Evolutionary conservation across 129 eudicot genomes (phyloP), one percentile per base, ranked within the genome.

Genomic region (Tagetes erecta): DNA sequence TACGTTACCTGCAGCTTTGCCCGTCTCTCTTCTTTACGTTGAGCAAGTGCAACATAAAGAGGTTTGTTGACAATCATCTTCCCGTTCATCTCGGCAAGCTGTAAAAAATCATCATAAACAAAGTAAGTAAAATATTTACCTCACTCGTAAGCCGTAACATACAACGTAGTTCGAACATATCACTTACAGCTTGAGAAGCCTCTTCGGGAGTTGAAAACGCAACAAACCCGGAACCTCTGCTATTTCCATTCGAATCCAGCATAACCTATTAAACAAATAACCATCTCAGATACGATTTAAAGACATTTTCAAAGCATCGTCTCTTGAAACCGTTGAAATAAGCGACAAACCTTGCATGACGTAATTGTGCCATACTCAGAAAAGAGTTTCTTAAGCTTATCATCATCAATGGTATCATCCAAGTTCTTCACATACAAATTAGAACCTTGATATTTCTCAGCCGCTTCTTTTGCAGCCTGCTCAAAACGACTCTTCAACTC

Each of bases 221-320:
- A 73, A 87, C 92, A 75, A 87, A 87, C 27, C 92, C 92, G 35
- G 92, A 87, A 36, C 92, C 92, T 77, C 87, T 78, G 87, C 89
- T 87, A 20, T 79, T 75, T 66, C 92, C 92, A 84, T 74, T 84
- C 1, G 89, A 87, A 68, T 87, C 93, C 4, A 85, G 86, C 93
- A 87, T 84, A 50, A 87, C 89, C 93, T 87, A 65, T 59, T 53
- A 66, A 9, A n/a, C 7, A 6, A 67, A 55, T 20, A 55, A 55
- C 30, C 6, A 50, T 51, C 57, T 12, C 57, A 51, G n/a, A 30
- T 51, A 12, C 13, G 57, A 51, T 51, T 30, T 4, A 51, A 51
- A 51, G 31, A 51, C 5, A 51, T 51, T 13, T 12, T 51, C 57
- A 51, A 51, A 51, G 3, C 4, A 50, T 51, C 57, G 13, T 30